phyloP scores from a whole-genome alignment of 116 monocot genomes.

The Phalaenopsis hybrid region DNA sequence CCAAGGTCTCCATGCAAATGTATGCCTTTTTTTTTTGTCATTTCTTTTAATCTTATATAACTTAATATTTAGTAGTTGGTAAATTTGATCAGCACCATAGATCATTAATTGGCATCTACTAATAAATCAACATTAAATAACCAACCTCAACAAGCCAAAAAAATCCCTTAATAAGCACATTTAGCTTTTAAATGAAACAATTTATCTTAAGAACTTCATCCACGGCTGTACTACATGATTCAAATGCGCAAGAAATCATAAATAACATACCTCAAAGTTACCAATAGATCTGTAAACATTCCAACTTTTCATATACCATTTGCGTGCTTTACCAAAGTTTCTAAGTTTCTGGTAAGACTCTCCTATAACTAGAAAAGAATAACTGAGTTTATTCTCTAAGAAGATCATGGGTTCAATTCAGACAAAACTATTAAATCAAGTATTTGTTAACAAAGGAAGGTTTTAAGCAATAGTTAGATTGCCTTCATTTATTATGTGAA shows the following conservation, averaged over 20 bases:
- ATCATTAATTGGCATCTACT: not conserved
- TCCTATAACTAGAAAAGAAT: constrained; percentile 77
- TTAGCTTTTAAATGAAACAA: too few relatives aligned
- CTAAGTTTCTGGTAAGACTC: constrained; percentile 90
- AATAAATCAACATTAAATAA: not conserved
- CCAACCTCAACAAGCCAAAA: not conserved
- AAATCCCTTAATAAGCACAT: not conserved
- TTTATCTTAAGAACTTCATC: not conserved
- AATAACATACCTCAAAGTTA: constrained; percentile 61
- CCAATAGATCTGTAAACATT: constrained; percentile 65
- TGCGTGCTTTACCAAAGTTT: constrained; percentile 77
- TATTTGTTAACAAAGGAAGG: not conserved
- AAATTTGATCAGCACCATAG: not conserved
- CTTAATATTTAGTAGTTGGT: not conserved
- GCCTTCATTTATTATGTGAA: not conserved
- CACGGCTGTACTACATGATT: not conserved
- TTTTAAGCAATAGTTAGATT: not conserved
- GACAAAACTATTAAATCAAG: not conserved
- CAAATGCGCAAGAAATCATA: constrained; percentile 2
- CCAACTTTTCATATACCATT: constrained; percentile 98
- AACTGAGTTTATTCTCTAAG: constrained; percentile 24
- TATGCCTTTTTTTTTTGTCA: not conserved
- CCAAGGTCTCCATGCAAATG: too few relatives aligned
- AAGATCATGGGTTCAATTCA: not conserved
- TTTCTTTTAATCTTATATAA: constrained; percentile 1